Conservation (phyloP, 2,329 filamentous ascomycete genomes). For the Ampelomyces quisqualis region DNA sequence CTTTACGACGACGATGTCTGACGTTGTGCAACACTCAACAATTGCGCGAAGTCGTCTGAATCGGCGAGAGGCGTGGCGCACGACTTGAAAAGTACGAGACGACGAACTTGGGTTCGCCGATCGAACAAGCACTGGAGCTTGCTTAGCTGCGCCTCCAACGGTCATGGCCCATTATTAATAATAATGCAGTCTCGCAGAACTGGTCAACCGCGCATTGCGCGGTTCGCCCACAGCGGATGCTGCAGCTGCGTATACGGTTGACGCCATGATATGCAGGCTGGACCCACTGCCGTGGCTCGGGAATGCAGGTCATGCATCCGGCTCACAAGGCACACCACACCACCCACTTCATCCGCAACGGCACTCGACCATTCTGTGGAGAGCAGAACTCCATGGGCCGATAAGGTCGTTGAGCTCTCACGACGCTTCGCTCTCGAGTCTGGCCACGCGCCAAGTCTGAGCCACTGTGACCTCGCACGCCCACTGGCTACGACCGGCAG, state of each 20-base stretch:
- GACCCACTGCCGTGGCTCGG: slow-evolving; percentile 31
- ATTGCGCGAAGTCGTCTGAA: not conserved
- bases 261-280: slow-evolving; percentile 23
- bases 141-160: slow-evolving; percentile 20
- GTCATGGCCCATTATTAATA: too few species aligned
- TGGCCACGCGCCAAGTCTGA: too few species aligned
- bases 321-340: slow-evolving; percentile 26
- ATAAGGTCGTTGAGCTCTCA: slow-evolving; percentile 11
- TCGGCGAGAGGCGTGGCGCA: not conserved
- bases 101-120: slow-evolving; percentile 34
- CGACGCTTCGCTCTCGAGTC: too few species aligned
- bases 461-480: slow-evolving; percentile 21
- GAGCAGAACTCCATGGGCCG: too few species aligned
- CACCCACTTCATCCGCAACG: slow-evolving; percentile 14
- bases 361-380: too few species aligned
- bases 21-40: slow-evolving; percentile 6
- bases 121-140: slow-evolving; percentile 15
- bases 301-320: slow-evolving; percentile 33
- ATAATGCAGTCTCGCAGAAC: too few species aligned
- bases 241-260: slow-evolving; percentile 15
- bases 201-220: slow-evolving; percentile 37
- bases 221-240: slow-evolving; percentile 17
- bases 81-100: not conserved
- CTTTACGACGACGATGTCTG: slow-evolving; percentile 1
- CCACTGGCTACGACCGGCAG: slow-evolving; percentile 7